Evolutionary conservation across 768 basidiomycete species (phyloP), one percentile per base, ranked within the genome.

Genomic region (Pleurotus tuoliensis): DNA sequence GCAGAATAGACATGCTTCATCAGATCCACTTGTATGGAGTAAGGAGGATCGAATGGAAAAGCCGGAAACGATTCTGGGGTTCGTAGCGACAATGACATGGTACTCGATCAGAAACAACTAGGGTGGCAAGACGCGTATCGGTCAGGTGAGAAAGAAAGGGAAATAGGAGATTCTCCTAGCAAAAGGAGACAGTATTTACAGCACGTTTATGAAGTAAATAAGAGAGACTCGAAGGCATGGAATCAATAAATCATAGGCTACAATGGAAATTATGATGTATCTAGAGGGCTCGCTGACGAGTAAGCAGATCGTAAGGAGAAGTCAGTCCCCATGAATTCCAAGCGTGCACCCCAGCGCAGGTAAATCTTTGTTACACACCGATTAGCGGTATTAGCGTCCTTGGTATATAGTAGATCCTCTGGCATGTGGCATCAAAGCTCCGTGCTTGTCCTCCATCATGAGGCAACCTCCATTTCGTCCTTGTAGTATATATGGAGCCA

Each of bases 1-100:
- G 88, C 78, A 5, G 78, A 63, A 69, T 94, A 98, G 1, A 98
- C 73, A 60, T 94, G 91, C 15, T 76, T 83, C 95, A 98, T 97
- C 24, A 98, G 82, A 37, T 90, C 82, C 0, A 80, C 73, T 67
- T 98, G 96, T 56, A 96, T 95, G 15, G 78, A 67, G 67, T 96
- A 96, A 2, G 94, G 94, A 3, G 83, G 76, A 13, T 82, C 75
- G 64, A 88, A 97, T 0, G 95, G 95, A 66, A 98, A 98, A 2
- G 83, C 82, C 7, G 86, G 76, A 66, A 97, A 97, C 1, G 63
- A 62, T 1, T 69, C 64, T 0, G 94, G 94, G 0, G 88, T 88
- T 1, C 82, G 71, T 4, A 96, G 74, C 15, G 72, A 16, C 12
- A 48, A 55, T 16, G 30, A 44, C 54, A 55, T 55, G 18, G 51